Percentiles rank a stretch among this genome's conserved stretches.
Conservation (phyloP, 2,329 filamentous ascomycete species). For the Nannizziopsis barbatae region DNA sequence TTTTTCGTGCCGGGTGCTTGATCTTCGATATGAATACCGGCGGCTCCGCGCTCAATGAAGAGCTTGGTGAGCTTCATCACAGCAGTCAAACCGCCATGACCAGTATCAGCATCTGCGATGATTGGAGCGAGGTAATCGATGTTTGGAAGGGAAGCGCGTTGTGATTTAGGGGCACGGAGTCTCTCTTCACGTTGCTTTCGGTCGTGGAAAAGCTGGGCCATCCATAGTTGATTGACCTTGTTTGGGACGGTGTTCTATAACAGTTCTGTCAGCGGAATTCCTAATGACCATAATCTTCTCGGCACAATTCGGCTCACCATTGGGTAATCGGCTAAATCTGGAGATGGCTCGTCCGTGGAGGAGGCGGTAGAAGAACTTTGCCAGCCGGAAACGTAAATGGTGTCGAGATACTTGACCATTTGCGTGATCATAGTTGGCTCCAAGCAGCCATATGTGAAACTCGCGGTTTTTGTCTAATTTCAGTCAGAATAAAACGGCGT, state of each 20-base stretch:
- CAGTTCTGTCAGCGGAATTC: neutral
- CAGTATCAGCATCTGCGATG: conserved; percentile 92
- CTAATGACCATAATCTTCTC: neutral
- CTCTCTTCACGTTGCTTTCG: conserved; percentile 97
- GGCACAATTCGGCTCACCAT: conserved; percentile 46
- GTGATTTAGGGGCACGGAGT: conserved; percentile 58
- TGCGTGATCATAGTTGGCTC: conserved; percentile 98
- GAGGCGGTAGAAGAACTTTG: conserved; percentile 96
- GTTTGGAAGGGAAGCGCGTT: conserved; percentile 64
- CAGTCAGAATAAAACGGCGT: conserved; percentile 1
- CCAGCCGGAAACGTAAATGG: conserved; percentile 97
- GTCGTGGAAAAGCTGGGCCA: conserved; percentile 98
- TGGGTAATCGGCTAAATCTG: conserved; percentile 95
- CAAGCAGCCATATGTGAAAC: conserved; percentile 92
- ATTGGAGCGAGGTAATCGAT: conserved; percentile 92
- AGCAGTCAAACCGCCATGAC: conserved; percentile 92
- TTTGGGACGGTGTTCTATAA: conserved; percentile 90
- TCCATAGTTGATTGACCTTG: conserved; percentile 95
- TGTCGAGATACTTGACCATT: conserved; percentile 98
- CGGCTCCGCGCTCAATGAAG: conserved; percentile 91
- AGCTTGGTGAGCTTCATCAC: conserved; percentile 99
- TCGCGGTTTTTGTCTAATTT: conserved; percentile 63
- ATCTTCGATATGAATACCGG: conserved; percentile 97
- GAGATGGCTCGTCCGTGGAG: conserved; percentile 86
- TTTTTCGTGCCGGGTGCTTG: conserved; percentile 98